Conservation (phyloP, 2,329 filamentous ascomycete genomes). For the Decorospora gaudefroyi region DNA sequence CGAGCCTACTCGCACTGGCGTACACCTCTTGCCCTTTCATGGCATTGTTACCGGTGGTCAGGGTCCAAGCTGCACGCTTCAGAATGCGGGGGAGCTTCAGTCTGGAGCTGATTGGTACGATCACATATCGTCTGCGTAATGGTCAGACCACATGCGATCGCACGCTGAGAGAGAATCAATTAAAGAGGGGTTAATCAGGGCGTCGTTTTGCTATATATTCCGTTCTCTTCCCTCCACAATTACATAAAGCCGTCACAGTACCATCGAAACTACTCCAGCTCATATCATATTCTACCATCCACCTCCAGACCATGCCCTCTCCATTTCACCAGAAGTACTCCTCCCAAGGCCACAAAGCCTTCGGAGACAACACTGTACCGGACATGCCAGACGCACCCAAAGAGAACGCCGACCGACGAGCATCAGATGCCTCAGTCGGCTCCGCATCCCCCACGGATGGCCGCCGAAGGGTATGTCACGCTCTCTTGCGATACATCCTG, state of each 20-base stretch:
- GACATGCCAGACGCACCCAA: slow-evolving; percentile 43
- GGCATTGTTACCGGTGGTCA: slow-evolving; percentile 31
- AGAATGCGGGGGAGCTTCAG: slow-evolving; percentile 41
- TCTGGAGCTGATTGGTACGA: slow-evolving; percentile 44
- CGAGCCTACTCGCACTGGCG: slow-evolving; percentile 3
- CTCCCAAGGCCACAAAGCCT: slow-evolving; percentile 41
- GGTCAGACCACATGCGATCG: slow-evolving; percentile 35
- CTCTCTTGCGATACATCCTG: not conserved
- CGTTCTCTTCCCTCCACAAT: not conserved
- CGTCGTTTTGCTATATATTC: not conserved
- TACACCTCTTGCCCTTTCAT: slow-evolving; percentile 20
- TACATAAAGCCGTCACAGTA: too few relatives aligned
- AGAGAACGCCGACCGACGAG: slow-evolving; percentile 39
- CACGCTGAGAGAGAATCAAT: slow-evolving; percentile 19
- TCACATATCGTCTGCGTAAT: slow-evolving; percentile 39
- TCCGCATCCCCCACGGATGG: slow-evolving; percentile 30
- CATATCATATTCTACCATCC: not conserved
- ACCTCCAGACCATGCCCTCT: slow-evolving; percentile 41
- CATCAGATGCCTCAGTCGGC: slow-evolving; percentile 37
- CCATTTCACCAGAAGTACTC: slow-evolving; percentile 48
- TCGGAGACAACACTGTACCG: slow-evolving; percentile 34
- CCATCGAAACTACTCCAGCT: not conserved
- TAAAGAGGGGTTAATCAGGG: slow-evolving; percentile 25
- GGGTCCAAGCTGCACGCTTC: slow-evolving; percentile 32
- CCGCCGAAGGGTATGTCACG: slow-evolving; percentile 36